These are phyloP conservation scores for Saturnispora dispora DNA, from an alignment of 805 yeast species.

Conservation along the genomic window DNA sequence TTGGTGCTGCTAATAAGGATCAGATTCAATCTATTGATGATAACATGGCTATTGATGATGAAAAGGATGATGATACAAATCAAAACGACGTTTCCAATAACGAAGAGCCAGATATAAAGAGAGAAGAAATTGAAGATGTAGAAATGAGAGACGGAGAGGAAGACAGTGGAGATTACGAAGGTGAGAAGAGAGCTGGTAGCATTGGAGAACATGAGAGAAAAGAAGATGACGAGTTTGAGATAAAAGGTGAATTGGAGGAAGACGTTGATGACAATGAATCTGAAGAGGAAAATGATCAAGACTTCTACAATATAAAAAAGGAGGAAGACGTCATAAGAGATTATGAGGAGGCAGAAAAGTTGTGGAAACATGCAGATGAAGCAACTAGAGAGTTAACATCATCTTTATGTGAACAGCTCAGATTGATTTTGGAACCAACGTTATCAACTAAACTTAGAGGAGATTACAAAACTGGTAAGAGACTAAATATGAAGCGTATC, in stretches of 20 bases:
- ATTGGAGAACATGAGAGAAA: conserved; percentile 17
- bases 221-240: conserved; percentile 37
- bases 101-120: conserved; percentile 13
- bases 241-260: conserved; percentile 31
- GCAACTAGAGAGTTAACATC: conserved; percentile 85
- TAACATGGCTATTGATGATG: conserved; percentile 75
- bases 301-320: conserved; percentile 13
- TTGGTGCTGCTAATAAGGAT: conserved; percentile 82
- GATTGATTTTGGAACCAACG: conserved; percentile 92
- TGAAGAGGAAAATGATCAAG: conserved; percentile 16
- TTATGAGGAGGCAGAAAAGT: conserved; percentile 54
- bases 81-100: conserved; percentile 14
- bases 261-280: conserved; percentile 27
- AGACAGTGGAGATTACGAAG: conserved; percentile 18
- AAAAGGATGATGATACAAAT: conserved; percentile 27
- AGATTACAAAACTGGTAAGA: conserved; percentile 94
- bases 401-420: conserved; percentile 81
- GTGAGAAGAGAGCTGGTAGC: conserved; percentile 15
- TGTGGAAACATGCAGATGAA: conserved; percentile 78
- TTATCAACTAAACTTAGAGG: conserved; percentile 91
- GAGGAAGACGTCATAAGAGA: conserved; percentile 19
- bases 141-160: conserved; percentile 22
- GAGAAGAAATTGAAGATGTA: conserved; percentile 25
- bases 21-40: conserved; percentile 70
- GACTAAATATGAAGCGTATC: conserved; percentile 94